These are phyloP conservation scores for Alternaria gaisen DNA, from an alignment of 2,329 filamentous ascomycete genomes.

Conservation along the genomic window DNA sequence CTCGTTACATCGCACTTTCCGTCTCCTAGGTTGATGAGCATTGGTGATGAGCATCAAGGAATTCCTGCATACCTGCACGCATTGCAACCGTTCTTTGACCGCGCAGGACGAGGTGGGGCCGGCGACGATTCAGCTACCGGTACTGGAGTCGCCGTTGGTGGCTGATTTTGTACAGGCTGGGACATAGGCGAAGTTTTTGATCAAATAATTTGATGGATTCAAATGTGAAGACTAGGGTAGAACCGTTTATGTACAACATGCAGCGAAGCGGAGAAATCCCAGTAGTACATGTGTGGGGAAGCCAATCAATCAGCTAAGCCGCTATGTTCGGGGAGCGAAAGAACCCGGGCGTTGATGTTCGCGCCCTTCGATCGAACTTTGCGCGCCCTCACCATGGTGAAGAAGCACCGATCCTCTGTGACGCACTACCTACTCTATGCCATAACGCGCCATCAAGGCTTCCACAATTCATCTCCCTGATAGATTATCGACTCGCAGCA, in stretches of 20 bases:
- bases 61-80: constrained; percentile 33
- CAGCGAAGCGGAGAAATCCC: background rate
- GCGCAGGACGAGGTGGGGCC: constrained; percentile 35
- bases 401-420: no score
- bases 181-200: constrained; percentile 27
- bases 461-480: background rate
- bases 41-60: background rate
- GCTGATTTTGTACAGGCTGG: constrained; percentile 24
- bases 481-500: background rate
- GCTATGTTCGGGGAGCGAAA: background rate
- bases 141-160: constrained; percentile 24
- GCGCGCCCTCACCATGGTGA: background rate
- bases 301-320: constrained; percentile 15
- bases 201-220: background rate
- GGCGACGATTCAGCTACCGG: constrained; percentile 17
- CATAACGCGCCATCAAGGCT: background rate
- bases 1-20: constrained; percentile 66
- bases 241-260: constrained; percentile 1
- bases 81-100: constrained; percentile 46
- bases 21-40: constrained; percentile 49
- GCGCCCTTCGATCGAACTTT: background rate
- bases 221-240: background rate
- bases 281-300: constrained; percentile 15
- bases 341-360: background rate
- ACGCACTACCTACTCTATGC: background rate